phyloP scores from a whole-genome alignment of 371 early-diverging fungal genomes.

The Syncephalastrum contaminatum region DNA sequence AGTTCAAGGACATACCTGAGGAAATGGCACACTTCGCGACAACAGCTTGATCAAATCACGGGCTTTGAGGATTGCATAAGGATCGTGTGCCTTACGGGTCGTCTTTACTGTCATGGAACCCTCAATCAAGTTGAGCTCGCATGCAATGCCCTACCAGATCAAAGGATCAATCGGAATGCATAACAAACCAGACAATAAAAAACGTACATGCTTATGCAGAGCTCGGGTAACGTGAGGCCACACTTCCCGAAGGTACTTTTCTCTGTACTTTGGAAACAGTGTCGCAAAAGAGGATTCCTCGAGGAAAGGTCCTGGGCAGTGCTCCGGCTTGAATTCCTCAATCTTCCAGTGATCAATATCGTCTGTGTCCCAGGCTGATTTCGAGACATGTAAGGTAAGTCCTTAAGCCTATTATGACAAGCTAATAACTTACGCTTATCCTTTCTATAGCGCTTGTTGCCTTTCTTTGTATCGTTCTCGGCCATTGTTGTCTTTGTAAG shows the following conservation, averaged over 20 bases:
- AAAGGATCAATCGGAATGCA: conserved; percentile 1
- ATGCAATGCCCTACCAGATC: conserved; percentile 76
- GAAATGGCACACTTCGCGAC: conserved; percentile 93
- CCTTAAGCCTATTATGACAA: too few species aligned
- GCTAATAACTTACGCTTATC: too few species aligned
- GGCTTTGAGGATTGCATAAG: conserved; percentile 95
- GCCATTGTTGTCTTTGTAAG: too few species aligned
- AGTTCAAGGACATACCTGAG: conserved; percentile 64
- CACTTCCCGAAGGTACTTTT: conserved; percentile 91
- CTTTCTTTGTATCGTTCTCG: too few species aligned
- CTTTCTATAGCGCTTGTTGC: too few species aligned
- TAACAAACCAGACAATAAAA: conserved; percentile 3
- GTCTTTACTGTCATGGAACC: conserved; percentile 98
- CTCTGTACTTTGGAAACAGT: conserved; percentile 98
- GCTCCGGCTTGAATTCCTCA: conserved; percentile 84
- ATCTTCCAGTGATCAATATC: conserved; percentile 96
- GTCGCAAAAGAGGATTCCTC: conserved; percentile 98
- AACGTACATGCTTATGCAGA: conserved; percentile 75
- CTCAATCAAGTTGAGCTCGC: conserved; percentile 94
- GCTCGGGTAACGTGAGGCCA: conserved; percentile 95
- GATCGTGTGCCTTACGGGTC: conserved; percentile 96
- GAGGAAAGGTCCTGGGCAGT: conserved; percentile 79
- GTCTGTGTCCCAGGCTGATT: conserved; percentile 88
- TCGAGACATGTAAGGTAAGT: conserved; percentile 5
- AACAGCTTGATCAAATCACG: conserved; percentile 96